Conservation (phyloP, 108 stramenopile genomes). For the Cyclotella choctawhatcheeana region DNA sequence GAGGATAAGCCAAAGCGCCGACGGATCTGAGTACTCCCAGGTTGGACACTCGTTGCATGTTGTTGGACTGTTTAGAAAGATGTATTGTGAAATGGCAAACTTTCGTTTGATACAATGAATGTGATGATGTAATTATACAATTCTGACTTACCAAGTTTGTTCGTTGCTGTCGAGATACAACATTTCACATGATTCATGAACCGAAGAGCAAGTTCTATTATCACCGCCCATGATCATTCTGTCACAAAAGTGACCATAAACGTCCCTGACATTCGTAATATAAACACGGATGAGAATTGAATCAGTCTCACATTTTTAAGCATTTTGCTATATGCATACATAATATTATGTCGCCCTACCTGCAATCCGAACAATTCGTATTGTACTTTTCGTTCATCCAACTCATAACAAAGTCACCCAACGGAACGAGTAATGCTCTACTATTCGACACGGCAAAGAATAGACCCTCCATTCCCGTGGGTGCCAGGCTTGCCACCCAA, state of each 20-base stretch:
- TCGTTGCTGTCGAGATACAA: conserved; percentile 13
- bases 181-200: conserved; percentile 24
- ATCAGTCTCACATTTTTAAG: background rate
- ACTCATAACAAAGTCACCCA: conserved; percentile 39
- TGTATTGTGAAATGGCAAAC: too few species aligned
- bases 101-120: too few species aligned
- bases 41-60: conserved; percentile 50
- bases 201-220: conserved; percentile 22
- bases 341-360: background rate
- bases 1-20: conserved; percentile 43
- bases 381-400: conserved; percentile 43
- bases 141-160: too few species aligned
- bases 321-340: background rate
- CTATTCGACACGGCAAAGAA: conserved; percentile 43
- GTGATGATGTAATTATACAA: too few species aligned
- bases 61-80: too few species aligned
- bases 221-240: background rate
- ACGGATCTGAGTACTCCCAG: conserved; percentile 48
- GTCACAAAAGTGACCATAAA: conserved; percentile 49
- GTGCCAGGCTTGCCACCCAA: conserved; percentile 46
- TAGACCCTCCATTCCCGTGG: conserved; percentile 49
- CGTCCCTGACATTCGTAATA: too few species aligned
- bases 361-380: conserved; percentile 40
- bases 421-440: conserved; percentile 35
- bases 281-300: too few species aligned